Conservation (phyloP, 768 basidiomycete genomes). For the Kondoa subrosea region DNA sequence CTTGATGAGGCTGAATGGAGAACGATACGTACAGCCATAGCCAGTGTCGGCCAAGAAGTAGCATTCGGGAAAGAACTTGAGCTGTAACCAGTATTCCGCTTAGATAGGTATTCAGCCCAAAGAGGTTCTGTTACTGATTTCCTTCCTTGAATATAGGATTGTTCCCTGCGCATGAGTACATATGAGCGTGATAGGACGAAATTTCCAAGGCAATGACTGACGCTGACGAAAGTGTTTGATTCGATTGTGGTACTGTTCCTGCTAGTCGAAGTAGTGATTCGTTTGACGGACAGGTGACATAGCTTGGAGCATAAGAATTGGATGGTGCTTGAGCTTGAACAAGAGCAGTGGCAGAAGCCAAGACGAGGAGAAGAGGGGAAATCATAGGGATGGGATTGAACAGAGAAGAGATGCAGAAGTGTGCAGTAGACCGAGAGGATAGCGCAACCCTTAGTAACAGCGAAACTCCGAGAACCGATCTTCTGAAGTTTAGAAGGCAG, state of each 20-base stretch:
- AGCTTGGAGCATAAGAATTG: not conserved
- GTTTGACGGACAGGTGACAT: not conserved
- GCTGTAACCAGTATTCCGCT: not conserved
- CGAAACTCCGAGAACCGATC: too few species aligned
- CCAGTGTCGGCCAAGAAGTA: constrained; percentile 36
- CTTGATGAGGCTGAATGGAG: too few species aligned
- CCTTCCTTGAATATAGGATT: not conserved
- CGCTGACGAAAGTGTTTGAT: not conserved
- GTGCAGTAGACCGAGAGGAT: too few species aligned
- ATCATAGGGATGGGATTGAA: too few species aligned
- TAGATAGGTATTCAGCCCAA: not conserved
- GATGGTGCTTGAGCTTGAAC: not conserved
- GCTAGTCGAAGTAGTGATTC: not conserved
- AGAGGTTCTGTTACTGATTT: not conserved
- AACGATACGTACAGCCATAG: constrained; percentile 49
- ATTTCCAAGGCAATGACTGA: not conserved
- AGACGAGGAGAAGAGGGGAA: not conserved
- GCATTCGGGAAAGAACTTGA: not conserved
- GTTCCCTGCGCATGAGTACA: not conserved
- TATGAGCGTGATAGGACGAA: not conserved
- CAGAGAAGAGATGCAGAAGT: too few species aligned
- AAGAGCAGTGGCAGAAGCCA: not conserved
- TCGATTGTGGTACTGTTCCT: not conserved
- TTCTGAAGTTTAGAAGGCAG: too few species aligned
- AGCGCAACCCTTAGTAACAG: too few species aligned